A percentile compares a stretch with the other conserved stretches of the same genome.
phyloP scores from a whole-genome alignment of 2,329 filamentous ascomycete genomes.

The Exophiala oligosperma region DNA sequence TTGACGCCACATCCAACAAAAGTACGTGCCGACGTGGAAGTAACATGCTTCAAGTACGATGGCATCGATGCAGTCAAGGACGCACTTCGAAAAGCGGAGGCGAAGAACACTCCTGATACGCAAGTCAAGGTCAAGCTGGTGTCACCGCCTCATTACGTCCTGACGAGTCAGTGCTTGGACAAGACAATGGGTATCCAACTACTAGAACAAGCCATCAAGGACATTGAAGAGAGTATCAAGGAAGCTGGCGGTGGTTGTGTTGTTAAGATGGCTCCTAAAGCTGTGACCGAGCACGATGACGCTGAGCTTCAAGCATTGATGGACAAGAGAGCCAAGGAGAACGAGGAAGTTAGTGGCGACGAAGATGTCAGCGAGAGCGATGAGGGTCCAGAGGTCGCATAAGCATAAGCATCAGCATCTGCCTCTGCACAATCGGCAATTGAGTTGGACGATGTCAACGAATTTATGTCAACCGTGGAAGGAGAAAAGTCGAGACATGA shows the following conservation, averaged over 20 bases:
- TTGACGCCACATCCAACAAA: constrained; percentile 98
- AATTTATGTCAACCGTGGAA: not conserved
- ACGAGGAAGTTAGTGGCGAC: constrained; percentile 95
- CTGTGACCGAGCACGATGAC: constrained; percentile 97
- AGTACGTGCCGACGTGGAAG: constrained; percentile 95
- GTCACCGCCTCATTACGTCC: constrained; percentile 93
- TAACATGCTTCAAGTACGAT: constrained; percentile 93
- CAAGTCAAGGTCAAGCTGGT: constrained; percentile 98
- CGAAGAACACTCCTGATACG: constrained; percentile 84
- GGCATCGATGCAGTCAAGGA: constrained; percentile 98
- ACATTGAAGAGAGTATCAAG: constrained; percentile 80
- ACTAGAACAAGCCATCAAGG: constrained; percentile 85
- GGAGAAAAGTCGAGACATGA: not conserved
- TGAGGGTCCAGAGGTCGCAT: constrained; percentile 59
- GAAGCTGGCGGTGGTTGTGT: constrained; percentile 74
- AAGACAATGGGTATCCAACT: constrained; percentile 82
- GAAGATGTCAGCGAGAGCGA: constrained; percentile 96
- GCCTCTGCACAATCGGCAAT: too few species aligned
- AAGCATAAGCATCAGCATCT: not conserved
- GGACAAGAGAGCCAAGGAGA: constrained; percentile 98
- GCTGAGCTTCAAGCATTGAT: constrained; percentile 95
- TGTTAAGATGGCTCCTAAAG: constrained; percentile 99
- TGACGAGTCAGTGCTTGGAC: constrained; percentile 93
- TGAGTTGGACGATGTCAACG: not conserved
- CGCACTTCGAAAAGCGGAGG: constrained; percentile 86